These are phyloP conservation scores for Anisogramma anomala DNA, from an alignment of 2,329 filamentous ascomycete genomes.

Conservation along the genomic window DNA sequence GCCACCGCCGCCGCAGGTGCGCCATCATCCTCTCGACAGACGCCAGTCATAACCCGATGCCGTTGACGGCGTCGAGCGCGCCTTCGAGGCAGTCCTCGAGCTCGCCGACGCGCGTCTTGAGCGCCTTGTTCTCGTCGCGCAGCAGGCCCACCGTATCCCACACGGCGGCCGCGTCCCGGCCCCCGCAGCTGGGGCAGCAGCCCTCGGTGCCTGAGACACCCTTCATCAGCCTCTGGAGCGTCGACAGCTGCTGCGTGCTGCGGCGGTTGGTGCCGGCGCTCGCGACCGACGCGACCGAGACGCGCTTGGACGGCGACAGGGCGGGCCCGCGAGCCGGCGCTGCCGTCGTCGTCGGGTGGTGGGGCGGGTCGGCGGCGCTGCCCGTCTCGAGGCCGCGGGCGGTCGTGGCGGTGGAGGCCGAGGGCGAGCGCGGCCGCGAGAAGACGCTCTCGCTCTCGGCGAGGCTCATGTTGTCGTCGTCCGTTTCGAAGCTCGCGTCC, in stretches of 20 bases:
- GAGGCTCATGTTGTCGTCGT: slow-evolving; percentile 29
- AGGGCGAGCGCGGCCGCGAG: slow-evolving; percentile 48
- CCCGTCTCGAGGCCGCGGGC: slow-evolving; percentile 20
- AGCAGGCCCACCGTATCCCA: slow-evolving; percentile 55
- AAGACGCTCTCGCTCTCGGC: slow-evolving; percentile 44
- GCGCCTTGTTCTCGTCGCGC: slow-evolving; percentile 48
- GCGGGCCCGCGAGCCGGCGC: slow-evolving; percentile 6
- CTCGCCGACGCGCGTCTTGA: slow-evolving; percentile 48
- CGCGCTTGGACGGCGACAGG: slow-evolving; percentile 4
- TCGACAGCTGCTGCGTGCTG: slow-evolving; percentile 27
- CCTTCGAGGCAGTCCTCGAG: slow-evolving; percentile 50
- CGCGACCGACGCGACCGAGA: slow-evolving; percentile 2
- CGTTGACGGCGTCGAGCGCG: slow-evolving; percentile 48
- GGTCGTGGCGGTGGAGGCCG: slow-evolving; percentile 25
- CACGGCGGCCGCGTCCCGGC: slow-evolving; percentile 46
- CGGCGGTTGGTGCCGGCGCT: slow-evolving; percentile 11
- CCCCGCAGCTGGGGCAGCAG: slow-evolving; percentile 47
- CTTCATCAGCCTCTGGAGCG: slow-evolving; percentile 38
- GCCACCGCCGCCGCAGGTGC: slow-evolving; percentile 4
- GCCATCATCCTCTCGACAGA: slow-evolving; percentile 3
- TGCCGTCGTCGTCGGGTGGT: slow-evolving; percentile 12
- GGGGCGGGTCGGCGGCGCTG: slow-evolving; percentile 14
- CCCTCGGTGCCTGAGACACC: slow-evolving; percentile 29
- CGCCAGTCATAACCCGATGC: slow-evolving; percentile 32
- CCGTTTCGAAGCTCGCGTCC: slow-evolving; percentile 40